Evolutionary conservation across 1,284 basidiomycete genomes (phyloP), one percentile per base, ranked within the genome.

Genomic region (Boletus sp.): DNA sequence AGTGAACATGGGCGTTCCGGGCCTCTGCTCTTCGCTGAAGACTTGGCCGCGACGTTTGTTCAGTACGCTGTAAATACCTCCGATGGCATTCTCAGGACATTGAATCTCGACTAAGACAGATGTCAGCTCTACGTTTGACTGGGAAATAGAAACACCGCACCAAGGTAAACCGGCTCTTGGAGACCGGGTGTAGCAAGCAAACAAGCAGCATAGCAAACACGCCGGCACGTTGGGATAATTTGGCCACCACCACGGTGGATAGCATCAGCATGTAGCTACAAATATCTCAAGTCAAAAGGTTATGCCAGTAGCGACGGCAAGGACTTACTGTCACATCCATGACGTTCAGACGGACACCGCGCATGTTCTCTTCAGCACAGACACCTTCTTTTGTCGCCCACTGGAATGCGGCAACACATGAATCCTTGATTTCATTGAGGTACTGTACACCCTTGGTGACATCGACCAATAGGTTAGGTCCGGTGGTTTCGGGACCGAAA

Each of bases 181-280:
- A 99, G 79, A 75, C 82, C 81, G 43, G 96, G 96, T 39, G 80
- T 80, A 56, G 95, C 91, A 61, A 99, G 87, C 61, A 99, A 70
- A 69, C 91, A 88, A 45, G 95, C 92, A 61, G 96, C 96, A 74
- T 98, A 98, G 69, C 88, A 88, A 62, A 91, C 96, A 72, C 96
- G 94, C 75, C 96, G 90, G 70, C 87, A 89, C 25, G 91, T 93
- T 50, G 94, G 94, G 72, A 97, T 96, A 67, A 97, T 81, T 74
- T 99, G 95, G 71, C 95, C 95, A 80, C 94, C 94, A 74, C 96
- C 96, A 79, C 96, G 92, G 76, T 99, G 96, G 68, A 99, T 99
- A 58, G 96, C 94, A 79, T 99, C 96, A 66, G 95, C 82, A 74
- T 98, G 95, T 51, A 99, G 81, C 88, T 91, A 66, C 3, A 50